phyloP scores from a whole-genome alignment of 352 stramenopile species.

The Chrysophaeum taylorii region DNA sequence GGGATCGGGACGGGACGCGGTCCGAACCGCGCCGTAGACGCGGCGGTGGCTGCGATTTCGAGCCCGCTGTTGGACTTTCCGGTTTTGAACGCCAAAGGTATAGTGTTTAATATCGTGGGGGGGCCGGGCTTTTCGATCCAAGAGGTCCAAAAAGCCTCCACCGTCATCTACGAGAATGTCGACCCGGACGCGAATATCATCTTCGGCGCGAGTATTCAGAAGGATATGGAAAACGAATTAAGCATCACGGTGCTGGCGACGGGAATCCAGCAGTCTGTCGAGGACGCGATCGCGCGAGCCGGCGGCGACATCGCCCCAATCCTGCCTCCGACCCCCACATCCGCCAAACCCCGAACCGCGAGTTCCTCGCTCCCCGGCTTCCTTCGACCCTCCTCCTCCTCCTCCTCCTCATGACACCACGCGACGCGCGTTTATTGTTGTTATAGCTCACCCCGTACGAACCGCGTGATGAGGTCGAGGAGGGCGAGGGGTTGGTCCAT shows the following conservation, averaged over 20 bases:
- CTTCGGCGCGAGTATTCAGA: conserved; percentile 57
- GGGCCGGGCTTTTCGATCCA: conserved; percentile 80
- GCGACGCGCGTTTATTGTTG: too few relatives aligned
- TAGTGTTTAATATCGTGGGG: conserved; percentile 88
- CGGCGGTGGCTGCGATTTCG: conserved; percentile 80
- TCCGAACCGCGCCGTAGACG: conserved; percentile 67
- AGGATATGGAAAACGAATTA: conserved; percentile 51
- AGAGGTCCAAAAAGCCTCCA: conserved; percentile 55
- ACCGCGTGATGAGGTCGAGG: too few relatives aligned
- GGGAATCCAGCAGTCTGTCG: conserved; percentile 35
- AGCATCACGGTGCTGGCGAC: conserved; percentile 58
- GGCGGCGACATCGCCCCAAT: too few relatives aligned
- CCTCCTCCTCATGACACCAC: too few relatives aligned
- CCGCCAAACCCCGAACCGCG: too few relatives aligned
- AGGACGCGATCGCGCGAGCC: too few relatives aligned
- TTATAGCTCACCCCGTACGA: too few relatives aligned
- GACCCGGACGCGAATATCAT: conserved; percentile 62
- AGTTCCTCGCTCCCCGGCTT: too few relatives aligned
- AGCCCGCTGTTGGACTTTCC: conserved; percentile 84
- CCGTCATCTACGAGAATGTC: conserved; percentile 56
- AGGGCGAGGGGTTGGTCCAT: too few relatives aligned
- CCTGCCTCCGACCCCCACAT: too few relatives aligned
- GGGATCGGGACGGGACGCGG: conserved; percentile 72
- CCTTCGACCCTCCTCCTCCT: too few relatives aligned
- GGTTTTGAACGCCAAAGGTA: conserved; percentile 74